Evolutionary conservation across 148 eudicot species (phyloP).

Genomic region (Polygonum maritimum): DNA sequence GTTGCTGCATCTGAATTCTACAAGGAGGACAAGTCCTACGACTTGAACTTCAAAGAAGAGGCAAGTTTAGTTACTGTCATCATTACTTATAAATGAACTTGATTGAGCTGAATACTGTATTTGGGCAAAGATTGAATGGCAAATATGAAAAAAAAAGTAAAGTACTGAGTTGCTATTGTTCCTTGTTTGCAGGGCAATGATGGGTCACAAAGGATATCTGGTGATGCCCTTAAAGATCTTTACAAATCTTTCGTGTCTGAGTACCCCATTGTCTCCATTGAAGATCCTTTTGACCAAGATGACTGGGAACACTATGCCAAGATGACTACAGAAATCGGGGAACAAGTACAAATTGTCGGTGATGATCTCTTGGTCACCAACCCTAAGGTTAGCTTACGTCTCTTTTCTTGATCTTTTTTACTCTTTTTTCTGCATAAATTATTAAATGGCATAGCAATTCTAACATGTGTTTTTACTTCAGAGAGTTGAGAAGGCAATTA

Average conservation of each 20-base stretch:
- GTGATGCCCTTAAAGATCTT: conserved; percentile 78
- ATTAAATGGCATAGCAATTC: background rate
- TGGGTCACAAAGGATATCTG: conserved; percentile 74
- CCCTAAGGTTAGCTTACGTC: conserved; percentile 59
- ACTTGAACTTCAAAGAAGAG: conserved; percentile 76
- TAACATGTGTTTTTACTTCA: background rate
- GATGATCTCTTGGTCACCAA: conserved; percentile 97
- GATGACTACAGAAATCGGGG: conserved; percentile 65
- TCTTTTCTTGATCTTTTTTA: background rate
- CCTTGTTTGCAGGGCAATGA: conserved; percentile 57
- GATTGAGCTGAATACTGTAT: background rate
- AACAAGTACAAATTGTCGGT: conserved; percentile 85
- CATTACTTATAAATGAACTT: background rate
- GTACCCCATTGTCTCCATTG: conserved; percentile 93
- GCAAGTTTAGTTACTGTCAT: conserved; percentile 17
- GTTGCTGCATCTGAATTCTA: conserved; percentile 80
- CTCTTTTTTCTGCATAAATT: background rate
- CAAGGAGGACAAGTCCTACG: conserved; percentile 52
- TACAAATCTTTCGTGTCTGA: conserved; percentile 81
- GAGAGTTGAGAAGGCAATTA: conserved; percentile 50
- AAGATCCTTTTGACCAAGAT: conserved; percentile 96
- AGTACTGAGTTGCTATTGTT: background rate
- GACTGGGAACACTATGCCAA: conserved; percentile 88
- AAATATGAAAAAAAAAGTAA: background rate
- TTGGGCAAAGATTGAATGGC: background rate